phyloP scores from a whole-genome alignment of 1,284 basidiomycete genomes.

The Apiotrichum brassicae region DNA sequence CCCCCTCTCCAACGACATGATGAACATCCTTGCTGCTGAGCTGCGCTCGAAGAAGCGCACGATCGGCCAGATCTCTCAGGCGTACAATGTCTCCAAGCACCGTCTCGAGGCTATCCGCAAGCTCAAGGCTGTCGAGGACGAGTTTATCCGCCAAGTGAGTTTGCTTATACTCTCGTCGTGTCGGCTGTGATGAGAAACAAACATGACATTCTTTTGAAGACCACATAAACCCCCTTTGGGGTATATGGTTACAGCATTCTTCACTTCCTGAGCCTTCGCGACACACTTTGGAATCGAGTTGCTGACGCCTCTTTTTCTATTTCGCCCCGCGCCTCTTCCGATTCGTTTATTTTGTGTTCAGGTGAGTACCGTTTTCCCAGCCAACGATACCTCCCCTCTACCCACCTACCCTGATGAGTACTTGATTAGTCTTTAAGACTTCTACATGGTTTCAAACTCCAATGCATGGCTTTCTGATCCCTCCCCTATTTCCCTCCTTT shows the following conservation, averaged over 20 bases:
- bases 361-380: constrained; percentile 29
- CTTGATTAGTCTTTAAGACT: constrained; percentile 50
- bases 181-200: constrained; percentile 17
- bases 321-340: not conserved
- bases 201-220: constrained; percentile 48
- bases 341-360: constrained; percentile 13
- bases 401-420: constrained; percentile 46
- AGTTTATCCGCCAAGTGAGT: constrained; percentile 43
- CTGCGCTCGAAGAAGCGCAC: constrained; percentile 20
- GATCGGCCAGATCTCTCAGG: constrained; percentile 31
- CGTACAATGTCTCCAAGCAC: constrained; percentile 41
- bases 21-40: constrained; percentile 30
- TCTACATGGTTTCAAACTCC: constrained; percentile 43
- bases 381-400: constrained; percentile 12
- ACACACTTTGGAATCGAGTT: not conserved
- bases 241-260: constrained; percentile 46
- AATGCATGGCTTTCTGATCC: constrained; percentile 47
- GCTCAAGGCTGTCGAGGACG: constrained; percentile 42
- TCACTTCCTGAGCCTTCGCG: constrained; percentile 45
- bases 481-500: constrained; percentile 2
- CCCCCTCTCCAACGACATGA: constrained; percentile 39
- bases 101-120: constrained; percentile 42
- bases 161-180: not conserved
- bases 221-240: constrained; percentile 10
- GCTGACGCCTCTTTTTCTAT: constrained; percentile 19